phyloP scores from a whole-genome alignment of 2,329 filamentous ascomycete genomes.

The Venturia pyrina region DNA sequence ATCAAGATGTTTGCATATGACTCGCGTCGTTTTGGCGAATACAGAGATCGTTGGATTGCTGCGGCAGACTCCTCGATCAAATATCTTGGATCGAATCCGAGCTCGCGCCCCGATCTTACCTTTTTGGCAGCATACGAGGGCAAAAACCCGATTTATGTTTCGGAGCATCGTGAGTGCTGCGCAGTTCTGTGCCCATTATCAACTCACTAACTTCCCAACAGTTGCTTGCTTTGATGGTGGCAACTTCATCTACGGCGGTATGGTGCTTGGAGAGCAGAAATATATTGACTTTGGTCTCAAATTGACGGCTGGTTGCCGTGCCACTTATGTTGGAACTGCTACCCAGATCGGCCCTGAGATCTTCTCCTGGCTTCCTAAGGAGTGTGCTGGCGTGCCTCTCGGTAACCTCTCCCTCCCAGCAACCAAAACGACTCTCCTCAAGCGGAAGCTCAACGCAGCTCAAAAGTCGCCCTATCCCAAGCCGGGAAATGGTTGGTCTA shows the following conservation, averaged over 20 bases:
- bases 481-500: neutral
- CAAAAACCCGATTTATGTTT: conserved; percentile 27
- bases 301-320: conserved; percentile 62
- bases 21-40: conserved; percentile 48
- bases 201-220: neutral
- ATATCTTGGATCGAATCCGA: conserved; percentile 60
- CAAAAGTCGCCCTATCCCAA: neutral
- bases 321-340: conserved; percentile 57
- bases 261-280: conserved; percentile 52
- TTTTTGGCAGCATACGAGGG: conserved; percentile 54
- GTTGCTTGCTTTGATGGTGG: conserved; percentile 76
- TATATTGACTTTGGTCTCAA: conserved; percentile 66
- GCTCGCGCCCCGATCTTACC: conserved; percentile 57
- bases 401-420: neutral
- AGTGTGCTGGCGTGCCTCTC: neutral
- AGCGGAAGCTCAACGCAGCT: neutral
- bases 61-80: conserved; percentile 68
- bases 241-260: conserved; percentile 73
- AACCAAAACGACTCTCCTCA: neutral
- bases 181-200: neutral
- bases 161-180: conserved; percentile 32
- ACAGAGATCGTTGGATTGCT: conserved; percentile 64
- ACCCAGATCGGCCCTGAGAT: conserved; percentile 69
- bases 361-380: conserved; percentile 29
- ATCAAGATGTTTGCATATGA: conserved; percentile 89